phyloP scores from a whole-genome alignment of 2,329 filamentous ascomycete species.

The Leptographium lundbergii region DNA sequence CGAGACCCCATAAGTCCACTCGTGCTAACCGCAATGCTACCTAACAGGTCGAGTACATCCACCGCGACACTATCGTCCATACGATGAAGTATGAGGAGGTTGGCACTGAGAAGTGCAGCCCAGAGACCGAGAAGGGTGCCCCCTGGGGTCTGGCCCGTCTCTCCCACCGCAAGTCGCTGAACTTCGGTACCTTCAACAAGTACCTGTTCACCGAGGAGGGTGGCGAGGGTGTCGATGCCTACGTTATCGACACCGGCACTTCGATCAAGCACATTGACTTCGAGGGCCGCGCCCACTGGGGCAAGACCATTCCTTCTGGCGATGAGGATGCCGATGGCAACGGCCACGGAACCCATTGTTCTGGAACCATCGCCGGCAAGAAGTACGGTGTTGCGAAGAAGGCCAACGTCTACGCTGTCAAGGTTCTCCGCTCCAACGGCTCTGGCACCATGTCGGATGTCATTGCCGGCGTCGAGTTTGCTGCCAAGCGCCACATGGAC shows the following conservation, averaged over 20 bases:
- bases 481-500: constrained; percentile 65
- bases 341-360: constrained; percentile 98
- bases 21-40: neutral
- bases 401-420: constrained; percentile 91
- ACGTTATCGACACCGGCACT: constrained; percentile 96
- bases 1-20: neutral
- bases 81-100: constrained; percentile 47
- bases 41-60: constrained; percentile 81
- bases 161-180: constrained; percentile 79
- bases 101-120: constrained; percentile 24
- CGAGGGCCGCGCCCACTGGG: constrained; percentile 89
- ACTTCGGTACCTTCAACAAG: constrained; percentile 94
- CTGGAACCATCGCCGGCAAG: constrained; percentile 92
- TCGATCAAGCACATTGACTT: constrained; percentile 93
- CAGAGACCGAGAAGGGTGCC: constrained; percentile 72
- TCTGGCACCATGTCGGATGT: constrained; percentile 98
- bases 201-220: constrained; percentile 84
- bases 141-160: constrained; percentile 99
- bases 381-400: constrained; percentile 99
- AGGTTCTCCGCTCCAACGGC: constrained; percentile 94
- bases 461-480: constrained; percentile 95
- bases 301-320: constrained; percentile 80
- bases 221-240: constrained; percentile 96
- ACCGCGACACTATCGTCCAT: constrained; percentile 87
- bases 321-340: constrained; percentile 91